A percentile compares a stretch with the other conserved stretches of the same genome.
phyloP scores from a whole-genome alignment of 352 stramenopile species.

The Pilasporangium apinafurcum region DNA sequence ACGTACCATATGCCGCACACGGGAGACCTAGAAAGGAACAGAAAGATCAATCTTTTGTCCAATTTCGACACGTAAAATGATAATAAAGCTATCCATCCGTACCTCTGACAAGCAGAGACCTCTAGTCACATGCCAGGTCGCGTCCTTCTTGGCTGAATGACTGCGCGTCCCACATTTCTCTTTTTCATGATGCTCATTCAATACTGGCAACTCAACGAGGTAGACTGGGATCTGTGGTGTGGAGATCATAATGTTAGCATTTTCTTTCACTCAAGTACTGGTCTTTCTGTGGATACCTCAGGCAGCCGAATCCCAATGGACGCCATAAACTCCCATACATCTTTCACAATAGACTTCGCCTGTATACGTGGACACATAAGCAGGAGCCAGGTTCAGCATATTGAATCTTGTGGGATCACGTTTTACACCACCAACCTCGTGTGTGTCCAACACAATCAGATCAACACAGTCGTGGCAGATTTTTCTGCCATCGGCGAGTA shows the following conservation, averaged over 20 bases:
- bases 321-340: conserved; percentile 68
- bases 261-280: not conserved
- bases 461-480: conserved; percentile 57
- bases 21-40: conserved; percentile 14
- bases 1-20: conserved; percentile 46
- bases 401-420: too few species aligned
- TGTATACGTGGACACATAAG: too few species aligned
- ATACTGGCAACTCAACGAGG: conserved; percentile 43
- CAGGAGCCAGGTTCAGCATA: too few species aligned
- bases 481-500: conserved; percentile 55
- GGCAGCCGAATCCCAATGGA: conserved; percentile 61
- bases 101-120: conserved; percentile 46
- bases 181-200: conserved; percentile 40
- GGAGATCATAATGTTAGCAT: not conserved
- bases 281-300: too few species aligned
- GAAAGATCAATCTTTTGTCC: not conserved
- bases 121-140: conserved; percentile 32
- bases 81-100: not conserved
- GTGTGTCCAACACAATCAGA: conserved; percentile 50
- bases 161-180: conserved; percentile 11
- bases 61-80: not conserved
- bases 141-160: conserved; percentile 20
- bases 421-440: conserved; percentile 33
- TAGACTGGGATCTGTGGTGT: conserved; percentile 52
- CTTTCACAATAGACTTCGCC: conserved; percentile 32